Evolutionary conservation across 2,329 filamentous ascomycete species (phyloP), one percentile per base, ranked within the genome.

Genomic region (Periglandula ipomoeae): DNA sequence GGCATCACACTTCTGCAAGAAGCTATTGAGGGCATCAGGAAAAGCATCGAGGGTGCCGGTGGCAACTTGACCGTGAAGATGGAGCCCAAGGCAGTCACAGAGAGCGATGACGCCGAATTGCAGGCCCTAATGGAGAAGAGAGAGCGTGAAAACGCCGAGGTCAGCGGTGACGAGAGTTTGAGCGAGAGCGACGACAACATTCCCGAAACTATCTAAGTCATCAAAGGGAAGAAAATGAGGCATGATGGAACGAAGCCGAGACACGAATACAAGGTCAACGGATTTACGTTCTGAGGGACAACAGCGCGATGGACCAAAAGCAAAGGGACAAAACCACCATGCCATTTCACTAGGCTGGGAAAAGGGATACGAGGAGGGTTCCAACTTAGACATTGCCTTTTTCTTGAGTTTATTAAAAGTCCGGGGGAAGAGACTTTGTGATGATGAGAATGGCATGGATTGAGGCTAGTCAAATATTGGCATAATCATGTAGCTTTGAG

Each of bases 51-150:
- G 64, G 75, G 70, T 41, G 79, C 86, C 1, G 87, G 87, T 47
- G 93, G 93, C 53, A 82, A 81, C 63, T 85, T 91, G 63, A 79
- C 84, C 39, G 85, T 96, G 59, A 95, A 94, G 82, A 98, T 98
- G 93, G 90, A 93, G 61, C 93, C 93, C 58, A 97, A 97, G 82
- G 93, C 94, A 4, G 93, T 98, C 53, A 98, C 93, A 1, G 94
- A 97, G 78, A 94, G 89, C 68, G 94, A 98, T 62, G 93, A 98
- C 64, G 93, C 91, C 23, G 90, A 96, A 70, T 76, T 98, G 56
- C 89, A 96, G 69, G 93, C 91, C 46, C 79, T 98, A 56, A 98
- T 98, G 93, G 93, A 97, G 78, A 96, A 97, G 84, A 84, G 87
- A 57, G 93, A 95, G 76, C 85, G 89, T 57, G 91, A 97, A 79